These are phyloP conservation scores for Phytophthora pisi DNA, from an alignment of 352 stramenopile genomes.

Conservation along the genomic window DNA sequence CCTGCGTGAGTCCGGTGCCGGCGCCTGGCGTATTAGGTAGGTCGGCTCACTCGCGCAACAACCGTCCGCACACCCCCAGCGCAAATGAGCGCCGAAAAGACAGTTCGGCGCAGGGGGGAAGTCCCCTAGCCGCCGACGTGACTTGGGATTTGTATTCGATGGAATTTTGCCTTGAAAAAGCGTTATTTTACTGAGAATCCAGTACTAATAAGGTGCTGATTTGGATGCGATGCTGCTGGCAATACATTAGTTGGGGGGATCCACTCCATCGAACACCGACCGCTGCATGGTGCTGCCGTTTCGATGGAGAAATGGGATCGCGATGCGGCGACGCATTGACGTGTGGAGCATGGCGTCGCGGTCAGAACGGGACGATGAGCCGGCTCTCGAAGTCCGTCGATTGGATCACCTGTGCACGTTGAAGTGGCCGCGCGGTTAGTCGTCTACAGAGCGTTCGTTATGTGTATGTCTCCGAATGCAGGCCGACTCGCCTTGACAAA, in stretches of 20 bases:
- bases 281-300: constrained; percentile 2
- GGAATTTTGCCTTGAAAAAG: no score
- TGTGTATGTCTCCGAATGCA: background rate
- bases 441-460: background rate
- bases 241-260: no score
- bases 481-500: constrained; percentile 55
- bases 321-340: constrained; percentile 19
- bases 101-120: background rate
- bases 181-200: no score
- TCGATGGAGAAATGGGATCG: constrained; percentile 23
- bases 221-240: background rate
- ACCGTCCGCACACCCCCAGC: constrained; percentile 4
- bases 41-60: constrained; percentile 16
- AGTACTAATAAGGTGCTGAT: no score
- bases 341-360: constrained; percentile 15
- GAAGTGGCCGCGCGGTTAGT: constrained; percentile 5
- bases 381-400: constrained; percentile 68
- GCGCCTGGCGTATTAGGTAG: no score
- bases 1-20: no score
- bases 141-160: no score
- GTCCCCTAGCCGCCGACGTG: no score
- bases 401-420: constrained; percentile 48
- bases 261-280: background rate
- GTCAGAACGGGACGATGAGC: constrained; percentile 61
- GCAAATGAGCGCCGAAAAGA: background rate